Evolutionary conservation across 495 filamentous ascomycete species (phyloP).

Genomic region (Bacidia gigantensis): DNA sequence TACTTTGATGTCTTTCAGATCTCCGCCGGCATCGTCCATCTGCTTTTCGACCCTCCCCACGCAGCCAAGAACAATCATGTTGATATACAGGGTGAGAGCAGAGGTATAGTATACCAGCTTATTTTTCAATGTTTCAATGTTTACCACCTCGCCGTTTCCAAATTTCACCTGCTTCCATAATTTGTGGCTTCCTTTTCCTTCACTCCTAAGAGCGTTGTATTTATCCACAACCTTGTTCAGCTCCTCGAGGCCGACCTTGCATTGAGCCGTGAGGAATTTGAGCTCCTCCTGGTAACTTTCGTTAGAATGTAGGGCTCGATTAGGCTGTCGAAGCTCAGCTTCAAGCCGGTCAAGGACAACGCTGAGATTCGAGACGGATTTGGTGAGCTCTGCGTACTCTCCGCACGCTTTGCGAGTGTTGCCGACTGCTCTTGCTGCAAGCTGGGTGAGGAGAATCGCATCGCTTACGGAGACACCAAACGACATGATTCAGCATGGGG

Average conservation of each 20-base stretch:
- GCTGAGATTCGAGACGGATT: neutral
- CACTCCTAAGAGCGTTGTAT: slow-evolving; percentile 8
- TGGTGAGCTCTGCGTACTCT: slow-evolving; percentile 12
- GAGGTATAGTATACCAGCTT: slow-evolving; percentile 6
- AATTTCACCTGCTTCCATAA: slow-evolving; percentile 11
- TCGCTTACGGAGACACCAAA: slow-evolving; percentile 18
- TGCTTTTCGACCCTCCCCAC: slow-evolving; percentile 13
- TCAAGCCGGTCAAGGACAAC: slow-evolving; percentile 1
- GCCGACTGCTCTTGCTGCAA: slow-evolving; percentile 13
- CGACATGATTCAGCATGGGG: slow-evolving; percentile 20
- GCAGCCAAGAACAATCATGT: slow-evolving; percentile 7
- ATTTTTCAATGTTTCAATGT: slow-evolving; percentile 1
- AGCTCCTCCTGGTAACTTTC: neutral
- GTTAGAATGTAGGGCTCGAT: neutral
- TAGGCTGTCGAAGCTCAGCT: neutral
- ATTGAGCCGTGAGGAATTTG: neutral
- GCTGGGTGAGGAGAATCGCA: slow-evolving; percentile 12
- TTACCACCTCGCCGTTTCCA: slow-evolving; percentile 6
- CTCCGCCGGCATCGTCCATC: slow-evolving; percentile 10
- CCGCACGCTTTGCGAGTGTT: slow-evolving; percentile 17
- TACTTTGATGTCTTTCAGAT: slow-evolving; percentile 8
- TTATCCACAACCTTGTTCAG: slow-evolving; percentile 7
- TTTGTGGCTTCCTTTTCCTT: slow-evolving; percentile 3
- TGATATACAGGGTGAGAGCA: slow-evolving; percentile 9
- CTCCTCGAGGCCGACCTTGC: neutral